These are phyloP conservation scores for Nakataea oryzae DNA, from an alignment of 2,329 filamentous ascomycete genomes.

Conservation along the genomic window DNA sequence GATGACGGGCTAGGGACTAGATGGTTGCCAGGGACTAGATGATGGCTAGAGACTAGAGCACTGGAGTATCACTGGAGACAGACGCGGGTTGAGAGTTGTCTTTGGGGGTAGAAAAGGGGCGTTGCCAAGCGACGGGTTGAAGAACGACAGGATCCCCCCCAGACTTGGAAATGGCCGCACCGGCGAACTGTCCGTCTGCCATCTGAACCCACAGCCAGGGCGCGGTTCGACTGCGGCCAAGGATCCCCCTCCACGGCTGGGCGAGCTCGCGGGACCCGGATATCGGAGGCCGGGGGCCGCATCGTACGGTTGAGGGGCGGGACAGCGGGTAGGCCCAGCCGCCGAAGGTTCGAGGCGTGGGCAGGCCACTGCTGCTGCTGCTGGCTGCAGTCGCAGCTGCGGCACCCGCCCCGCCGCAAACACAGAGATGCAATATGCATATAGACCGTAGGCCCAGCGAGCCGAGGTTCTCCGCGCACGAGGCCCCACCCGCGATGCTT, in stretches of 20 bases:
- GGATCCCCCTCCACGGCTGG: too few relatives aligned
- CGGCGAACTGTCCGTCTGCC: background rate
- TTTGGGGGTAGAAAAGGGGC: background rate
- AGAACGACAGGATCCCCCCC: background rate
- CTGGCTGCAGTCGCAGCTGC: too few relatives aligned
- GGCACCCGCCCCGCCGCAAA: too few relatives aligned
- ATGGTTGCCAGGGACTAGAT: too few relatives aligned
- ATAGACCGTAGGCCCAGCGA: too few relatives aligned
- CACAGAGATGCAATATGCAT: too few relatives aligned
- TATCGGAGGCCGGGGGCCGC: too few relatives aligned
- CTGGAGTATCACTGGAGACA: background rate
- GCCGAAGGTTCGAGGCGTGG: too few relatives aligned
- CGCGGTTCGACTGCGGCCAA: background rate
- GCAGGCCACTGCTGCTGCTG: too few relatives aligned
- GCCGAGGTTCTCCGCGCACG: background rate
- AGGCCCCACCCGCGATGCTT: background rate
- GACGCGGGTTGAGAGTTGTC: background rate
- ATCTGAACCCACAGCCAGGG: background rate
- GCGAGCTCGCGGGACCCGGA: background rate
- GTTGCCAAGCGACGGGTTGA: background rate
- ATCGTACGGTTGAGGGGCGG: too few relatives aligned
- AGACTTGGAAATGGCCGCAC: background rate
- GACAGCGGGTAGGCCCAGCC: too few relatives aligned
- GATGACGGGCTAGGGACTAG: constrained; percentile 3
- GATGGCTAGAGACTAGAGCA: too few relatives aligned